Evolutionary conservation across 2,329 filamentous ascomycete genomes (phyloP).

Genomic region (Capronia epimyces): DNA sequence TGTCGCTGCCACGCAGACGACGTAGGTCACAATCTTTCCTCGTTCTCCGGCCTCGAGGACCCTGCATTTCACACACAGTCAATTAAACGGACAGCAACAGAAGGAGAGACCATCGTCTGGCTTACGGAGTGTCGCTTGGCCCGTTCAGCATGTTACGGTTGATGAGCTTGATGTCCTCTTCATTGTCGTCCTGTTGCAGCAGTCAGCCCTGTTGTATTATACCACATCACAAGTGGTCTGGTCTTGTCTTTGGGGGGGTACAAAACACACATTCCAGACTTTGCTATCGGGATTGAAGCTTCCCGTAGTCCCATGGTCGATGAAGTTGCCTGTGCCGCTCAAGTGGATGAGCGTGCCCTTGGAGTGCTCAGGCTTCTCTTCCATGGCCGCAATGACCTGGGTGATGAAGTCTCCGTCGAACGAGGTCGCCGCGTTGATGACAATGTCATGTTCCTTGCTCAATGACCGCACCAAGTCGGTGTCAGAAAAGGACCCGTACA

Average conservation of each 20-base stretch:
- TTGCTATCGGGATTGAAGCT: slow-evolving; percentile 18
- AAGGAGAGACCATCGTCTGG: neutral
- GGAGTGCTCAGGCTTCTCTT: slow-evolving; percentile 8
- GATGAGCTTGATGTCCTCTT: slow-evolving; percentile 17
- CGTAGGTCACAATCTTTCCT: slow-evolving; percentile 17
- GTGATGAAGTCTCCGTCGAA: slow-evolving; percentile 14
- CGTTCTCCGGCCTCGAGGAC: slow-evolving; percentile 14
- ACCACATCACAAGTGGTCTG: neutral
- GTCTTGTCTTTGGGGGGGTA: neutral
- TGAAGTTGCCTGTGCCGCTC: slow-evolving; percentile 18
- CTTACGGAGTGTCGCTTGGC: slow-evolving; percentile 12
- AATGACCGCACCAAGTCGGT: slow-evolving; percentile 13
- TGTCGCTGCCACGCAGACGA: slow-evolving; percentile 15
- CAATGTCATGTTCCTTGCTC: slow-evolving; percentile 19
- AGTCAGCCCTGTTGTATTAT: neutral
- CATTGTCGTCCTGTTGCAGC: slow-evolving; percentile 14
- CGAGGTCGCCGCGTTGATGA: slow-evolving; percentile 18
- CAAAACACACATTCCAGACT: slow-evolving; percentile 20
- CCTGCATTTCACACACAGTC: neutral
- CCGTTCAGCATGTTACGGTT: slow-evolving; percentile 18
- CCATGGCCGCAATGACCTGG: slow-evolving; percentile 16
- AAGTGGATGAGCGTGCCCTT: slow-evolving; percentile 19
- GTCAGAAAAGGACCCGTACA: slow-evolving; percentile 16
- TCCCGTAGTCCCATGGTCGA: slow-evolving; percentile 15
- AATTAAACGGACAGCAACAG: neutral